Evolutionary conservation across 2,329 filamentous ascomycete genomes (phyloP), one percentile per base, ranked within the genome.

Genomic region (Leptodontidium sp.): DNA sequence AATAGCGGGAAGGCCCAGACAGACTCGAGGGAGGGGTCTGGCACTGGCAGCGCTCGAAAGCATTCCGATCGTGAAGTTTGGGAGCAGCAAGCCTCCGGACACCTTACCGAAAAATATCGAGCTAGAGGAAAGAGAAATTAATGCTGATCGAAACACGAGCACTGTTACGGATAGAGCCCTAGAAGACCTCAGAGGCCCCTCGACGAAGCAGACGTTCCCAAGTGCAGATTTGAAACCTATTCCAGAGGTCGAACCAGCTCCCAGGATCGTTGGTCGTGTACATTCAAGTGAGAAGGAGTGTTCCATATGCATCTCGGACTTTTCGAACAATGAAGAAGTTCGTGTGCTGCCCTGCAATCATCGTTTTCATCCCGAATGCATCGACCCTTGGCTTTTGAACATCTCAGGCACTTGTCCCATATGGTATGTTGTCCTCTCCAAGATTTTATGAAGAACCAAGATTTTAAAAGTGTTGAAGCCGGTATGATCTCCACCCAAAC

Each of bases 31-130:
- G 15, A 62, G 49, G n/a, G 59, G 59, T 2, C 32, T 62, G 4
- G 59, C 59, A 9, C 2, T 49, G 45, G 59, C 59, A 35, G 59
- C 50, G 1, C 15, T 62, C 4, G 59, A 62, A 4, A 62, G 45
- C 11, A 62, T 62, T 32, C 59, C 59, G 8, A 62, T 62, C 32
- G 59, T 62, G 15, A 62, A 40, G 43, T 62, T 62, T 50, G 47
- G 59, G 15, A 26, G 6, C 12, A 52, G 24, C 24, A 62, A 62
- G 12, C 26, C 50, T 35, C 14, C 32, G 11, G 59, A 50, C 8
- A 40, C n/a, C 11, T 11, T 15, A 15, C 2, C 35, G 59, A 50
- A 52, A 14, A 43, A 52, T 14, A 35, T 49, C 32, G 43, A 62
- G 59, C 29, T 62, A 1, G 59, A 40, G 12, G 59, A 52, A 50